phyloP scores from a whole-genome alignment of 805 yeast genomes.

The Candida sphagnicola region DNA sequence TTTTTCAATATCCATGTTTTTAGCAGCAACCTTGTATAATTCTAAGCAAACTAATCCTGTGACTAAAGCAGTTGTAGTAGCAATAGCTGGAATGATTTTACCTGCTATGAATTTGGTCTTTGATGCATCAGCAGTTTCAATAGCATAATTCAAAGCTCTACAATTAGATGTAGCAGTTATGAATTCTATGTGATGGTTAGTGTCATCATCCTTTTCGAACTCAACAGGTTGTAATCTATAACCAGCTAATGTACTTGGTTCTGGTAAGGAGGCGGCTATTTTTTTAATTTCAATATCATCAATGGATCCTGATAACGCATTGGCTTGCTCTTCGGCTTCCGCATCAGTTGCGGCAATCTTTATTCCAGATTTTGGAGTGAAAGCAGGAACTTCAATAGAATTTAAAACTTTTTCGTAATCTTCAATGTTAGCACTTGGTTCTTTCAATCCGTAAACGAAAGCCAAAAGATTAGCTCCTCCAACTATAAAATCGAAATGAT shows the following conservation, averaged over 20 bases:
- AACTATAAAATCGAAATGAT: conserved; percentile 78
- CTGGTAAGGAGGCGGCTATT: conserved; percentile 78
- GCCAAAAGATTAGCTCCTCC: conserved; percentile 94
- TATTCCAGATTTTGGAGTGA: conserved; percentile 70
- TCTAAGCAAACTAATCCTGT: conserved; percentile 94
- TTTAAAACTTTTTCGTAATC: conserved; percentile 54
- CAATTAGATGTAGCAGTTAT: conserved; percentile 94
- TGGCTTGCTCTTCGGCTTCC: conserved; percentile 83
- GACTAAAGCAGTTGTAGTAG: conserved; percentile 97
- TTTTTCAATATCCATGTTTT: conserved; percentile 69
- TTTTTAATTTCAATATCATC: conserved; percentile 64
- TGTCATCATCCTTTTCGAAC: conserved; percentile 96
- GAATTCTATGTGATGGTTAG: conserved; percentile 94
- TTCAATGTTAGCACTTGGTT: conserved; percentile 53
- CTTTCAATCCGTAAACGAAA: conserved; percentile 83
- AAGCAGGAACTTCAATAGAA: conserved; percentile 45
- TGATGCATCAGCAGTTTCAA: conserved; percentile 82
- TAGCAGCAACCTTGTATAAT: conserved; percentile 82
- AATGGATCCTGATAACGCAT: conserved; percentile 28
- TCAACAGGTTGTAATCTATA: conserved; percentile 86
- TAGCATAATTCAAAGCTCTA: conserved; percentile 87
- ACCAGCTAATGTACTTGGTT: conserved; percentile 84
- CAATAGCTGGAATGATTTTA: conserved; percentile 97
- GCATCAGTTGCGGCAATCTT: conserved; percentile 80
- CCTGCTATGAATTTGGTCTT: conserved; percentile 98